These are phyloP conservation scores for Trametes villosa DNA, from an alignment of 768 basidiomycete genomes.

Conservation along the genomic window DNA sequence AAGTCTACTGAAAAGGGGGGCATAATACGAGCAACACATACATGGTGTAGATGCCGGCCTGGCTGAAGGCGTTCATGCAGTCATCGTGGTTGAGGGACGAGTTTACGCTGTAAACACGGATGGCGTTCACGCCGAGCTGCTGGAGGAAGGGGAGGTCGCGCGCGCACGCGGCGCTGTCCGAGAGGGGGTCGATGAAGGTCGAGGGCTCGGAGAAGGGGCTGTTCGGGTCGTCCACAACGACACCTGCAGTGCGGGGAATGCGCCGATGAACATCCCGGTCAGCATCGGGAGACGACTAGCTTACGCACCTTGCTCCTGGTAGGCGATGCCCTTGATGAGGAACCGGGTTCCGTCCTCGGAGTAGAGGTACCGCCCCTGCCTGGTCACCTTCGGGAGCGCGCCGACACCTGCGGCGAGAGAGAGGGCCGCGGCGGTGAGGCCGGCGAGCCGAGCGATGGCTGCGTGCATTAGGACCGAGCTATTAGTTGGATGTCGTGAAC, in stretches of 20 bases:
- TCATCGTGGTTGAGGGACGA: conserved; percentile 81
- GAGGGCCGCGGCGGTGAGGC: conserved; percentile 42
- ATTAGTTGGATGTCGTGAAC: conserved; percentile 1
- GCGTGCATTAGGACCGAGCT: conserved; percentile 24
- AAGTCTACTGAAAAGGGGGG: neutral
- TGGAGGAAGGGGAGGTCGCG: conserved; percentile 82
- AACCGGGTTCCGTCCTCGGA: conserved; percentile 74
- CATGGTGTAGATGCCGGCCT: conserved; percentile 89
- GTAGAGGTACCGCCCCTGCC: conserved; percentile 83
- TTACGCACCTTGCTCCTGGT: conserved; percentile 75
- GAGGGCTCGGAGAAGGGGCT: conserved; percentile 74
- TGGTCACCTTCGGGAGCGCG: conserved; percentile 72
- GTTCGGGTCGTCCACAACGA: conserved; percentile 46
- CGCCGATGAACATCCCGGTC: neutral
- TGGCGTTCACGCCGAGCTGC: conserved; percentile 76
- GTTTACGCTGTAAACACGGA: conserved; percentile 89
- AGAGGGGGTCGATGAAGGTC: conserved; percentile 80
- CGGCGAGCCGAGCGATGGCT: conserved; percentile 31
- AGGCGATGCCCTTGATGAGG: conserved; percentile 87
- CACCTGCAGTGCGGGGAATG: conserved; percentile 34
- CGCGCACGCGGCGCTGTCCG: conserved; percentile 64
- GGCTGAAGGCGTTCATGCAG: conserved; percentile 80
- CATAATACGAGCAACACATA: conserved; percentile 42
- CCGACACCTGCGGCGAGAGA: conserved; percentile 52
- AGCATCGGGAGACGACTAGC: neutral